Evolutionary conservation across 768 basidiomycete genomes (phyloP).

Genomic region (Pulveroboletus sp.): DNA sequence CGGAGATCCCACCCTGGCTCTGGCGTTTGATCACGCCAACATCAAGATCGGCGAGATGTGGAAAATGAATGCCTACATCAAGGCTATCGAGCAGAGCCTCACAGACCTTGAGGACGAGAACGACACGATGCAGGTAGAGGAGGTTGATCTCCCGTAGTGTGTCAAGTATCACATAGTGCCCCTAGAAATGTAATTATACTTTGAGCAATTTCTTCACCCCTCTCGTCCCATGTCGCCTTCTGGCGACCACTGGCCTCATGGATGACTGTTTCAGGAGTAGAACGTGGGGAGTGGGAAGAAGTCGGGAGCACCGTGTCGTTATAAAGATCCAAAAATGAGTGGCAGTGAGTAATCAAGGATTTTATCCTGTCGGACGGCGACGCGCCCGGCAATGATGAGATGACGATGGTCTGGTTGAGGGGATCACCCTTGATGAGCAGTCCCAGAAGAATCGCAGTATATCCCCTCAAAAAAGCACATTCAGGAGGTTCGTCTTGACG

Average conservation of each 20-base stretch:
- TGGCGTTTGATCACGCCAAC: constrained; percentile 79
- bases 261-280: constrained; percentile 3
- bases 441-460: constrained; percentile 71
- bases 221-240: constrained; percentile 20
- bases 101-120: constrained; percentile 47
- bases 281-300: constrained; percentile 9
- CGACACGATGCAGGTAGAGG: constrained; percentile 10
- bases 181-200: constrained; percentile 55
- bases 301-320: constrained; percentile 28
- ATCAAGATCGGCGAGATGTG: constrained; percentile 76
- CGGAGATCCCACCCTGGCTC: constrained; percentile 49
- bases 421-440: constrained; percentile 36
- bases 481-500: constrained; percentile 29
- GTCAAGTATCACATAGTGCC: constrained; percentile 6
- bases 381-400: constrained; percentile 33
- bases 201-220: constrained; percentile 41
- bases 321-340: constrained; percentile 41
- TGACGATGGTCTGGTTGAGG: constrained; percentile 30
- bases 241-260: neutral
- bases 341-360: constrained; percentile 33
- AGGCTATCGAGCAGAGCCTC: constrained; percentile 63
- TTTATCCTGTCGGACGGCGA: constrained; percentile 28
- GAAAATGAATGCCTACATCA: constrained; percentile 76
- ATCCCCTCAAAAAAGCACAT: constrained; percentile 58
- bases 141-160: constrained; percentile 20